These are phyloP conservation scores for Picea mariana DNA, from an alignment of 83 land plant species.

Conservation along the genomic window DNA sequence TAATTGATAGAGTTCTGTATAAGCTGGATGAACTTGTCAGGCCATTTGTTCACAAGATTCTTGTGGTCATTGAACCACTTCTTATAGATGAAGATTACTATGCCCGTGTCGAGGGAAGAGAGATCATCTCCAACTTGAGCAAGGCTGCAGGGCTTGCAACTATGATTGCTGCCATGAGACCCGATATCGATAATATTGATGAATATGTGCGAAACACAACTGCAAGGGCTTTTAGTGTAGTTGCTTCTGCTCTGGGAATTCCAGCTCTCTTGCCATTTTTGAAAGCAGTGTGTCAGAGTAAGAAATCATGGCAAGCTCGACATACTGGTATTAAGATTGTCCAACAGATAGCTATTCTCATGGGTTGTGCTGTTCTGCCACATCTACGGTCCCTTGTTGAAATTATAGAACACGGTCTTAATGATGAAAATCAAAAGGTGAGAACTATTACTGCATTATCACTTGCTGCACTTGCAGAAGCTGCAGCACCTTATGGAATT, in stretches of 20 bases:
- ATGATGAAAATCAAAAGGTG: slow-evolving; percentile 96
- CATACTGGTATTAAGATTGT: slow-evolving; percentile 98
- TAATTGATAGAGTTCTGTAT: no score
- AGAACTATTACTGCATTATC: slow-evolving; percentile 90
- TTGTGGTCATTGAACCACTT: no score
- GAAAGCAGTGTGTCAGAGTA: slow-evolving; percentile 98
- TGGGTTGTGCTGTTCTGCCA: slow-evolving; percentile 98
- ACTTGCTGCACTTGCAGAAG: slow-evolving; percentile 92
- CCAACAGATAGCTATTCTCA: slow-evolving; percentile 95
- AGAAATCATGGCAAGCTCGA: slow-evolving; percentile 98
- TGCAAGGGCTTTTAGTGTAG: slow-evolving; percentile 97
- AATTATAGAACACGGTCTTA: slow-evolving; percentile 76
- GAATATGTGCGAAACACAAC: slow-evolving; percentile 97
- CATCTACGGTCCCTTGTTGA: slow-evolving; percentile 92
- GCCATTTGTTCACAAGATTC: no score
- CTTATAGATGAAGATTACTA: no score
- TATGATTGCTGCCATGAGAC: no score
- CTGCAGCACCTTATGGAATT: slow-evolving; percentile 95
- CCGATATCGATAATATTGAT: no score
- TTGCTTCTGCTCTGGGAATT: slow-evolving; percentile 93
- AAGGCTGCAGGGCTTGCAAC: no score
- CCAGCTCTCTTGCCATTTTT: slow-evolving; percentile 92
- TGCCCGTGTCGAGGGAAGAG: no score
- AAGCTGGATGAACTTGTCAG: no score
- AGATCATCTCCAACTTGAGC: no score